Evolutionary conservation across 73 alveolate genomes (phyloP).

Genomic region (Symbiodinium natans): DNA sequence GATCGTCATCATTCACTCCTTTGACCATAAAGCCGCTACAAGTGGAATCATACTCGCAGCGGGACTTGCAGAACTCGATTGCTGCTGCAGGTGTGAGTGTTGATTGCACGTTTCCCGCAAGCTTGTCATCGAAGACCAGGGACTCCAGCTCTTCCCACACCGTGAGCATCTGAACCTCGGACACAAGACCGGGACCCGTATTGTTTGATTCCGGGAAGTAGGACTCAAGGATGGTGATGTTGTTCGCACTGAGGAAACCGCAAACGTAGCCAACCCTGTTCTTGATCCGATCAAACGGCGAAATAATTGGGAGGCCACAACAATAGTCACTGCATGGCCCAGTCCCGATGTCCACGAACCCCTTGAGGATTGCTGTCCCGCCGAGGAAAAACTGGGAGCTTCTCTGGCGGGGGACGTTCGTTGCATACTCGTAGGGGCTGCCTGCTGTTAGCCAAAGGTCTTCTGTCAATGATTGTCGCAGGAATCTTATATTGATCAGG

Average conservation of each 20-base stretch:
- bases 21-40: conserved; percentile 60
- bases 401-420: not conserved
- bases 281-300: not conserved
- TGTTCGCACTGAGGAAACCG: not conserved
- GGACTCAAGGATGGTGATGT: not conserved
- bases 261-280: conserved; percentile 24
- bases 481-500: not conserved
- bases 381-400: conserved; percentile 20
- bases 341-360: conserved; percentile 57
- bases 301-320: conserved; percentile 44
- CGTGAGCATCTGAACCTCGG: not conserved
- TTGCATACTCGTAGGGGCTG: conserved; percentile 38
- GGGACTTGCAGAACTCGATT: conserved; percentile 40
- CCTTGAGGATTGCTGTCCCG: conserved; percentile 59
- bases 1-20: not conserved
- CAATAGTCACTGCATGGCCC: conserved; percentile 51
- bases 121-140: not conserved
- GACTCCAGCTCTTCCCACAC: conserved; percentile 67
- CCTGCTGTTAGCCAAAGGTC: conserved; percentile 27
- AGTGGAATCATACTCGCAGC: conserved; percentile 26
- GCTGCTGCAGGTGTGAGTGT: not conserved
- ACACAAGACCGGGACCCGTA: not conserved
- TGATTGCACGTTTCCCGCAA: not conserved
- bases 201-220: not conserved
- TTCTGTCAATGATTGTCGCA: not conserved